A percentile compares a stretch with the other conserved stretches of the same genome.
phyloP scores from a whole-genome alignment of 176 grass and related monocot species.

The Olyra latifolia region DNA sequence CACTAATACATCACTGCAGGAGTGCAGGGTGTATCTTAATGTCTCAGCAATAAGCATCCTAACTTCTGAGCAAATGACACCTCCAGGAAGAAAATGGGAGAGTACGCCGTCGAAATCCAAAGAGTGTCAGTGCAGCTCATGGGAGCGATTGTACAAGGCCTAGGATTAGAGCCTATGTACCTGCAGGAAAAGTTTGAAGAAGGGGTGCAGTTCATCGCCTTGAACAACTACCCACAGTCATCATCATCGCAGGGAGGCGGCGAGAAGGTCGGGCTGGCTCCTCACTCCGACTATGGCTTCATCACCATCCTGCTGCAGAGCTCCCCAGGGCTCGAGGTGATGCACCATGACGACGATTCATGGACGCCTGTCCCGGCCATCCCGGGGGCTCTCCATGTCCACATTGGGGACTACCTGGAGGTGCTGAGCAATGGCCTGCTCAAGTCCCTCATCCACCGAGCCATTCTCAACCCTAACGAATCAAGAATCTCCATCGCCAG shows the following conservation, averaged over 20 bases:
- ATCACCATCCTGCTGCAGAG: constrained; percentile 71
- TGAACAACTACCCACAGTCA: constrained; percentile 53
- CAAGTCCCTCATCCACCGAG: constrained; percentile 62
- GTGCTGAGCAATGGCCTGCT: constrained; percentile 76
- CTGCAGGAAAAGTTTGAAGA: constrained; percentile 51
- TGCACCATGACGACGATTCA: constrained; percentile 17
- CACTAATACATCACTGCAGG: not conserved
- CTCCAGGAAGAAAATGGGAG: constrained; percentile 63
- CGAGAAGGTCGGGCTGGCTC: constrained; percentile 45
- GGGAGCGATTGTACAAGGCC: constrained; percentile 60
- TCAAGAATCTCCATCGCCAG: constrained; percentile 66
- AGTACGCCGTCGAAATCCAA: constrained; percentile 42
- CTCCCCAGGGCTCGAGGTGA: constrained; percentile 64
- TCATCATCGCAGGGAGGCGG: not conserved
- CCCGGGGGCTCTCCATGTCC: constrained; percentile 52
- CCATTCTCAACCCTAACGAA: constrained; percentile 46
- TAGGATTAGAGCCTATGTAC: constrained; percentile 48
- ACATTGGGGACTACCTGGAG: constrained; percentile 70
- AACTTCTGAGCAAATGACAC: not conserved
- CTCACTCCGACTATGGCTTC: constrained; percentile 74
- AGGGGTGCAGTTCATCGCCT: constrained; percentile 64
- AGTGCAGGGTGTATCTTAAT: not conserved
- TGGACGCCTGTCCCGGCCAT: constrained; percentile 48
- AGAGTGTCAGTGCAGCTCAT: constrained; percentile 48
- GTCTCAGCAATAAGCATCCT: not conserved